These are phyloP conservation scores for Penstemon barbatus DNA, from an alignment of 257 asterid genomes.

Conservation along the genomic window DNA sequence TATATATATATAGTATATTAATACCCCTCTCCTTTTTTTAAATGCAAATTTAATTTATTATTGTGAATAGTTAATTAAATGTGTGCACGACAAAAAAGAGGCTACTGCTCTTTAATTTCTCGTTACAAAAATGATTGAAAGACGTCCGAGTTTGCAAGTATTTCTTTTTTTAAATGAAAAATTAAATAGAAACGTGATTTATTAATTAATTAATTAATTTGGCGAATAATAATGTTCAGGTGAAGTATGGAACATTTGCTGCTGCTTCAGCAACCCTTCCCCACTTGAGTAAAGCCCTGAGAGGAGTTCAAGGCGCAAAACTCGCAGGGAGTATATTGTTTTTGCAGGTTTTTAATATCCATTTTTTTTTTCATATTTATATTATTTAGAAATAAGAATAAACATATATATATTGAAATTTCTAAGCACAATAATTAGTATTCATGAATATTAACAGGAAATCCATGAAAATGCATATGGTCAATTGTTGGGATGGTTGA, in stretches of 20 bases:
- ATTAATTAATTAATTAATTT: too few species aligned
- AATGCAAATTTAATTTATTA: too few species aligned
- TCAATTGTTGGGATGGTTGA: conserved; percentile 51
- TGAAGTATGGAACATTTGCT: conserved; percentile 46
- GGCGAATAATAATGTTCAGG: conserved; percentile 18
- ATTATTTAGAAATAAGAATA: neutral
- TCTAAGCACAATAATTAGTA: neutral
- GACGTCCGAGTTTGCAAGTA: too few species aligned
- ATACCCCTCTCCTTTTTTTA: too few species aligned
- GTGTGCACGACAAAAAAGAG: too few species aligned
- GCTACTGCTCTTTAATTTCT: too few species aligned
- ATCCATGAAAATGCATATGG: conserved; percentile 32
- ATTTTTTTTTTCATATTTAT: neutral
- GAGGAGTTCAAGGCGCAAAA: conserved; percentile 18
- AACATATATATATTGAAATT: too few species aligned
- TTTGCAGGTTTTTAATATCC: conserved; percentile 27
- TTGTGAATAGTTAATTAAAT: too few species aligned
- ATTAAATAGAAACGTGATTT: too few species aligned
- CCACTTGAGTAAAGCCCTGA: conserved; percentile 28
- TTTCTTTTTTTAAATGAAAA: too few species aligned
- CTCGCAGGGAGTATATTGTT: conserved; percentile 20
- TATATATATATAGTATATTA: too few species aligned
- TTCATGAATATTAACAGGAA: conserved; percentile 24
- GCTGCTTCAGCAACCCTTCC: conserved; percentile 50
- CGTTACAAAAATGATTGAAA: too few species aligned